These are phyloP conservation scores for Vitis amurensis DNA, from an alignment of 164 flowering plant species.

Conservation along the genomic window DNA sequence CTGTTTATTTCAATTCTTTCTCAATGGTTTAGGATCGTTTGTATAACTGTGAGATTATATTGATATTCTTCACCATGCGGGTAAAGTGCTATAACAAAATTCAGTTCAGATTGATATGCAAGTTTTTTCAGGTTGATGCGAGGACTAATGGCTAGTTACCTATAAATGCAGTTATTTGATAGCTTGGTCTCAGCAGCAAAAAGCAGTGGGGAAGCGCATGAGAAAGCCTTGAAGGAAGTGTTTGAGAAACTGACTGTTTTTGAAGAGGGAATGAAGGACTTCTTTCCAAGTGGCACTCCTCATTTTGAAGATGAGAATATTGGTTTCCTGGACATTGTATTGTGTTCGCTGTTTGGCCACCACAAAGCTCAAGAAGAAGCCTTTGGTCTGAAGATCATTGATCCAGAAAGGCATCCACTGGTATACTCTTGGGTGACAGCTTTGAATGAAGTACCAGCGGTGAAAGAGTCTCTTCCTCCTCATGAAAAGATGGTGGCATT, in stretches of 20 bases:
- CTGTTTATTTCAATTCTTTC: no score
- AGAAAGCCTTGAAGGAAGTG: conserved; percentile 20
- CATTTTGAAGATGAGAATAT: not conserved
- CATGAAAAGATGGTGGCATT: conserved; percentile 16
- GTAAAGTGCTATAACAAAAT: no score
- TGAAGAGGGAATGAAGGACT: conserved; percentile 17
- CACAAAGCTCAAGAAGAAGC: conserved; percentile 20
- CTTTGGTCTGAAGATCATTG: conserved; percentile 14
- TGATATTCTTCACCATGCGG: no score
- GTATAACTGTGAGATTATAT: no score
- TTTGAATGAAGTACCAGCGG: conserved; percentile 15
- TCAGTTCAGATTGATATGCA: no score
- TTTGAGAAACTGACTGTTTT: conserved; percentile 21
- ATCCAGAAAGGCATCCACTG: conserved; percentile 24
- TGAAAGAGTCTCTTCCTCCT: conserved; percentile 22
- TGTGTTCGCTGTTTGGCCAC: conserved; percentile 7
- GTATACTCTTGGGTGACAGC: conserved; percentile 28
- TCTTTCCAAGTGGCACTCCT: conserved; percentile 7
- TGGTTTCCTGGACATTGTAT: conserved; percentile 15
- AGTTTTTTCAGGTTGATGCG: no score
- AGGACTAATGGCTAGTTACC: no score
- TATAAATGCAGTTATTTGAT: conserved; percentile 19
- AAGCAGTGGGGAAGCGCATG: conserved; percentile 24
- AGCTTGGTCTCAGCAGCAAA: not conserved
- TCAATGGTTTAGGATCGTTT: no score